Conservation (phyloP, 495 filamentous ascomycete species). For the Penicillium alfredii region DNA sequence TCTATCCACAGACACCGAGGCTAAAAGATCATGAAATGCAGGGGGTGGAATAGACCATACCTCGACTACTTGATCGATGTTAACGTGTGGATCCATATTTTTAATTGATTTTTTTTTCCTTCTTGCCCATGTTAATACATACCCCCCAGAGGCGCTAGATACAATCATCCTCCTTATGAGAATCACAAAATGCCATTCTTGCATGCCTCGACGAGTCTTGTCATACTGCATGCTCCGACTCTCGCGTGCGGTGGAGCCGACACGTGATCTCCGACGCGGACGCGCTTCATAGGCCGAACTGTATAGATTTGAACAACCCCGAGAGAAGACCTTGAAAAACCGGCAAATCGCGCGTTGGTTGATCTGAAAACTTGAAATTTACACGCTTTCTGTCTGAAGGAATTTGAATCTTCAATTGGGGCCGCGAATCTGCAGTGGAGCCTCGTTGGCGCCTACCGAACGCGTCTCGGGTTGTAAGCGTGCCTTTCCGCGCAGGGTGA, state of each 20-base stretch:
- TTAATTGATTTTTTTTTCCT: no score
- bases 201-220: slow-evolving; percentile 5
- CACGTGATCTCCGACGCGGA: slow-evolving; percentile 28
- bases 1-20: no score
- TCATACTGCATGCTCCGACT: slow-evolving; percentile 15
- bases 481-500: slow-evolving; percentile 42
- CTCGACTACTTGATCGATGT: no score
- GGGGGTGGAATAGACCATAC: no score
- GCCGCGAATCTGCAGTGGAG: slow-evolving; percentile 28
- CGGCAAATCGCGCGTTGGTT: no score
- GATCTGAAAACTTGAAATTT: no score
- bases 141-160: no score
- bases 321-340: neutral
- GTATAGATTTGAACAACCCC: slow-evolving; percentile 7
- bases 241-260: slow-evolving; percentile 12
- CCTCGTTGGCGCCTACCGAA: slow-evolving; percentile 42
- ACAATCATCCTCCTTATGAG: no score
- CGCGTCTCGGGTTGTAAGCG: slow-evolving; percentile 46
- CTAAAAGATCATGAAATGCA: no score
- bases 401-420: no score
- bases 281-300: slow-evolving; percentile 16
- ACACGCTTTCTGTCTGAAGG: slow-evolving; percentile 7
- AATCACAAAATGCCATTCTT: slow-evolving; percentile 1
- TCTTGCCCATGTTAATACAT: no score
- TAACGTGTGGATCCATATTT: no score